phyloP scores from a whole-genome alignment of 1,284 basidiomycete genomes.

The Fomitopsis palustris region DNA sequence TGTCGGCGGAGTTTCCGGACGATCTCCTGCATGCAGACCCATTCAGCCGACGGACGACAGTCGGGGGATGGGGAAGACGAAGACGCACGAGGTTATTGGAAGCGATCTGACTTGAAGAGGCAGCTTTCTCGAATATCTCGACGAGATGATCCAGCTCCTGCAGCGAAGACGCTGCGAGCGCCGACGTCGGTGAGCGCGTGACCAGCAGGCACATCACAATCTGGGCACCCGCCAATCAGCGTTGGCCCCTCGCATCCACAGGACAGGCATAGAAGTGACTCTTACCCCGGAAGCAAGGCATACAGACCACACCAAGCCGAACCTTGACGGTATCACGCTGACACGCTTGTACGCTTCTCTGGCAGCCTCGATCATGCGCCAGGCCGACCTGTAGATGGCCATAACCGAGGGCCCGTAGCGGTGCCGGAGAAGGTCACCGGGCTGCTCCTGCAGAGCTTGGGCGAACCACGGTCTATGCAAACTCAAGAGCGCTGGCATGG shows the following conservation, averaged over 20 bases:
- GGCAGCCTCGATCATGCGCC: slow-evolving; percentile 53
- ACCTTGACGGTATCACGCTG: slow-evolving; percentile 40
- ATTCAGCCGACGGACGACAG: not conserved
- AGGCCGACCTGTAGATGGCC: slow-evolving; percentile 67
- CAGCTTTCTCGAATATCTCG: slow-evolving; percentile 50
- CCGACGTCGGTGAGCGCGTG: slow-evolving; percentile 53
- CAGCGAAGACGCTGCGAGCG: slow-evolving; percentile 49
- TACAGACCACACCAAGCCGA: slow-evolving; percentile 56
- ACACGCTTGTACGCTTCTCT: slow-evolving; percentile 36
- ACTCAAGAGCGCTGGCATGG: slow-evolving; percentile 51
- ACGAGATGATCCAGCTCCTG: slow-evolving; percentile 52
- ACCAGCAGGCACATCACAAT: slow-evolving; percentile 67
- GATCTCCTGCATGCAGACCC: slow-evolving; percentile 36
- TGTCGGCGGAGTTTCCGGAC: slow-evolving; percentile 48
- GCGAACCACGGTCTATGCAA: slow-evolving; percentile 68
- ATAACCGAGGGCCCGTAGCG: slow-evolving; percentile 65
- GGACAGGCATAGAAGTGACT: not conserved
- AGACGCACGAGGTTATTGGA: slow-evolving; percentile 42
- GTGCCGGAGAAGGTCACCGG: slow-evolving; percentile 53
- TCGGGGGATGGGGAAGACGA: not conserved
- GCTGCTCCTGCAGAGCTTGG: slow-evolving; percentile 57
- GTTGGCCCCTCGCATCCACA: not conserved
- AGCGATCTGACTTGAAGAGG: slow-evolving; percentile 43
- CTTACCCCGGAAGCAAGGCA: slow-evolving; percentile 59
- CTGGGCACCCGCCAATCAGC: slow-evolving; percentile 32